Evolutionary conservation across 2,329 filamentous ascomycete genomes (phyloP).

Genomic region (Pochonia chlamydosporia): DNA sequence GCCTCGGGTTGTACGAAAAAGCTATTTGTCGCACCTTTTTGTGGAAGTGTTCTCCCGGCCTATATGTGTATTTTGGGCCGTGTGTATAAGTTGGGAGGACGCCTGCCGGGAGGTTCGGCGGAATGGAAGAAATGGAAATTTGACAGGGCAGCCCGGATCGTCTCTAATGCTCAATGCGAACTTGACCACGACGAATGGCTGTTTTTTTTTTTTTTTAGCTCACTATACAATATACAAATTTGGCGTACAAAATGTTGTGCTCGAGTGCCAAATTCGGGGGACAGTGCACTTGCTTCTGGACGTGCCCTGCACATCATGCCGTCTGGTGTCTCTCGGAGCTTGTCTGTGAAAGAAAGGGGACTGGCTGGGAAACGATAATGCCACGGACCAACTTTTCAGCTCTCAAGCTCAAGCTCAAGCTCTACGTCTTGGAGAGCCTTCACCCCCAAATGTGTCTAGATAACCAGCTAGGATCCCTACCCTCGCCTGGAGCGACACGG

Average conservation of each 20-base stretch:
- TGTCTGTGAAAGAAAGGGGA: too few species aligned
- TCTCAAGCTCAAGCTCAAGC: too few species aligned
- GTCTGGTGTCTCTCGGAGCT: too few species aligned
- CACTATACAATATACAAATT: constrained; percentile 24
- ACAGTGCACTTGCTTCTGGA: too few species aligned
- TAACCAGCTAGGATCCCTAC: too few species aligned
- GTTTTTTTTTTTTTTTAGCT: constrained; percentile 39
- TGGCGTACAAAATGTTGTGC: constrained; percentile 26
- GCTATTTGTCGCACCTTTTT: constrained; percentile 5
- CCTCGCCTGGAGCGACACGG: too few species aligned
- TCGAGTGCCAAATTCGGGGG: too few species aligned
- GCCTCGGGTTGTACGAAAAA: constrained; percentile 16
- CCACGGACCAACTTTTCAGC: too few species aligned
- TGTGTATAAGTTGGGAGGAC: constrained; percentile 8
- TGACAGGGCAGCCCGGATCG: constrained; percentile 15
- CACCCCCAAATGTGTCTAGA: too few species aligned
- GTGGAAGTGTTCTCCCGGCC: constrained; percentile 5
- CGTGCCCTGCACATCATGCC: too few species aligned
- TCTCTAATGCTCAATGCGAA: constrained; percentile 33
- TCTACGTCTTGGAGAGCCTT: too few species aligned
- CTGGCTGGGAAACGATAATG: too few species aligned
- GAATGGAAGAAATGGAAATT: constrained; percentile 5
- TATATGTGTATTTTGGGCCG: constrained; percentile 5
- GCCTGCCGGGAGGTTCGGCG: constrained; percentile 3
- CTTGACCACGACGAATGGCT: constrained; percentile 35